Conservation (phyloP, 2,329 filamentous ascomycete species). For the Colletotrichum sp. region DNA sequence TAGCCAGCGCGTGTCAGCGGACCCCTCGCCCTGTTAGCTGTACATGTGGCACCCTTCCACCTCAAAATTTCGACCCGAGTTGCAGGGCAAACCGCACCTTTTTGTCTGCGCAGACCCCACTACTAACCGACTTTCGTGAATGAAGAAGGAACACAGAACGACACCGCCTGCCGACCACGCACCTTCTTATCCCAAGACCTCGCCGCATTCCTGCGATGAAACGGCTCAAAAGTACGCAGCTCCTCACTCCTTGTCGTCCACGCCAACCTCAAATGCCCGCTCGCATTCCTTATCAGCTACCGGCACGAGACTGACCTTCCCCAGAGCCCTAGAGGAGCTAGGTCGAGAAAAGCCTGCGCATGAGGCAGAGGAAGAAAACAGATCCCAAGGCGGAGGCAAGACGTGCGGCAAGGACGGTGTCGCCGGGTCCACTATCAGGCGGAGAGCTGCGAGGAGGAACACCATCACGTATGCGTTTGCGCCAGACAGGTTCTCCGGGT, state of each 20-base stretch:
- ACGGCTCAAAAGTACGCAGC: neutral
- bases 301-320: neutral
- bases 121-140: conserved; percentile 17
- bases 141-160: conserved; percentile 7
- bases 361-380: neutral
- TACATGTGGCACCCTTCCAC: neutral
- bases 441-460: neutral
- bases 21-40: neutral
- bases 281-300: neutral
- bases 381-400: neutral
- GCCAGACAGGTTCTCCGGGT: neutral
- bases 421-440: neutral
- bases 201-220: conserved; percentile 7
- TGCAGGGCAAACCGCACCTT: neutral
- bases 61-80: neutral
- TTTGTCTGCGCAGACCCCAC: conserved; percentile 11
- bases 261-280: neutral
- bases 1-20: conserved; percentile 1
- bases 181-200: neutral
- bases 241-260: neutral
- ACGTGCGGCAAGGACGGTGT: neutral
- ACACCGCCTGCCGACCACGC: neutral
- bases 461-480: neutral
- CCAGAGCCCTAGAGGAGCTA: neutral
- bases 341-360: neutral